Evolutionary conservation across 2,329 filamentous ascomycete genomes (phyloP), one percentile per base, ranked within the genome.

Genomic region (Simplicillium sp.): DNA sequence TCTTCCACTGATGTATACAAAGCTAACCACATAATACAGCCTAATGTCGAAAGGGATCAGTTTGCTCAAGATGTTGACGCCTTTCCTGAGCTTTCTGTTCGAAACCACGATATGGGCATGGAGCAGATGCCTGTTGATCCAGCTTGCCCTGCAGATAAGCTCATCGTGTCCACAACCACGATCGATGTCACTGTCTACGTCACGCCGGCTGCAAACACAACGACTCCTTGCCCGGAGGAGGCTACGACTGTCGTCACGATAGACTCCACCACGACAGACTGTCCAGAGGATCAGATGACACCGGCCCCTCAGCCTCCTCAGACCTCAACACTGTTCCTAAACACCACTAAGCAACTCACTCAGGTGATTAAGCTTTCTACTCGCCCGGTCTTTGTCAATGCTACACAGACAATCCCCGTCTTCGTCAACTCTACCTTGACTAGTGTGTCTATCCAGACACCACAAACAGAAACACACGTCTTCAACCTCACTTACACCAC

Each of bases 181-280:
- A 25, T 42, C 16, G 40, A 42, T 32, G 40, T 42, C 34, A 42
- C 40, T 25, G 40, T 42, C 28, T 42, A 37, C 17, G 40, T 42
- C 5, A 40, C 38, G n/a, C 38, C 38, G 17, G 8, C 17, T 12
- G 20, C 20, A 5, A 25, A 25, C 20, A 25, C 20, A 5, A 25
- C 20, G 20, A 25, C 20, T 9, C 20, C 20, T 25, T 25, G 20
- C 20, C 18, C 38, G 4, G 15, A 29, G 17, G 29, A 18, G 20
- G 25, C 46, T 11, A 16, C 39, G 29, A 42, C 44, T 15, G 40
- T 40, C 17, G 44, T 41, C 18, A 34, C 46, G 29, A 44, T 36
- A 28, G 37, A 48, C 41, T 42, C 41, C 17, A 46, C 41, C 9
- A 34, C 32, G 39, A 44, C 41, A 14, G 34, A 25, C 20, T 25